Percentiles rank a stretch among this genome's conserved stretches.
Evolutionary conservation across 164 flowering plant species (phyloP).

Genomic region (Houttuynia cordata): DNA sequence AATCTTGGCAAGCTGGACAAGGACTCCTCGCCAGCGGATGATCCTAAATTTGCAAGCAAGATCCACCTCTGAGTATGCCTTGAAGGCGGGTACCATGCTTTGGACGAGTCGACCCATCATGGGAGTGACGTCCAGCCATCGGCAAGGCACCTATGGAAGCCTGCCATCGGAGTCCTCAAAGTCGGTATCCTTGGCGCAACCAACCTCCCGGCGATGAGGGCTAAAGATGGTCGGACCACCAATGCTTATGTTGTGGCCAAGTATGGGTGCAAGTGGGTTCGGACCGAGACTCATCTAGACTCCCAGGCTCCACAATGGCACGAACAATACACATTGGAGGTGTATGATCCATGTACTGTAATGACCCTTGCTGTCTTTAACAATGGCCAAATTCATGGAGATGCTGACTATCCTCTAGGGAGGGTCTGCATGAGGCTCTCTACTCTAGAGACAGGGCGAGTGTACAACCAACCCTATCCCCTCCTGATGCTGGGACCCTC

Average conservation of each 20-base stretch:
- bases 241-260: constrained; percentile 84
- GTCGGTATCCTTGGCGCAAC: constrained; percentile 62
- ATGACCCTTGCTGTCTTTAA: constrained; percentile 78
- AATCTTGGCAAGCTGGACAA: constrained; percentile 35
- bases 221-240: constrained; percentile 33
- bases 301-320: constrained; percentile 60
- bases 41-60: constrained; percentile 60
- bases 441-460: constrained; percentile 50
- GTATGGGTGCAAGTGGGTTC: constrained; percentile 84
- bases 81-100: constrained; percentile 73
- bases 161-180: constrained; percentile 56
- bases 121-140: constrained; percentile 86
- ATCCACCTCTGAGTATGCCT: constrained; percentile 46
- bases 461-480: constrained; percentile 65
- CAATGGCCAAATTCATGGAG: constrained; percentile 43
- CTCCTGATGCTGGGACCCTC: constrained; percentile 36
- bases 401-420: constrained; percentile 56
- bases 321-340: constrained; percentile 91
- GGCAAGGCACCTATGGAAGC: constrained; percentile 37
- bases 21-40: constrained; percentile 41
- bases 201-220: constrained; percentile 53
- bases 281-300: constrained; percentile 65
- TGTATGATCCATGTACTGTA: constrained; percentile 75
- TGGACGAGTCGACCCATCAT: constrained; percentile 73
- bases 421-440: constrained; percentile 74